Conservation (phyloP, 495 filamentous ascomycete genomes). For the Penicillium pancosmium region DNA sequence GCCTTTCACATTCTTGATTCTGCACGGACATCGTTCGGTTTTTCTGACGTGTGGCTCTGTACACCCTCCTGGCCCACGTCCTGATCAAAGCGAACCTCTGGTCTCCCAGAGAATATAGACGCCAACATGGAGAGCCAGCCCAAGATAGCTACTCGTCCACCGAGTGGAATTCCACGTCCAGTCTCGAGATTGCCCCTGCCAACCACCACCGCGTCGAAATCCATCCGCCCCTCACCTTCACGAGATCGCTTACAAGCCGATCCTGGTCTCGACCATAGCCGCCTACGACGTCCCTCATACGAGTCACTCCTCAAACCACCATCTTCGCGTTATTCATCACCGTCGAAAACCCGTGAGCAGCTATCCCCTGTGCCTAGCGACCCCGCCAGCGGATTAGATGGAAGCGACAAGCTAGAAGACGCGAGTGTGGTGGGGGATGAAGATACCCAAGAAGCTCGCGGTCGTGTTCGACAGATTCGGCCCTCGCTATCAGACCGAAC, state of each 20-base stretch:
- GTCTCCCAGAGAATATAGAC: background rate
- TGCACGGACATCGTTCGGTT: slow-evolving; percentile 5
- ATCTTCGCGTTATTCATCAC: slow-evolving; percentile 30
- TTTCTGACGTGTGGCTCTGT: slow-evolving; percentile 12
- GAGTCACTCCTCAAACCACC: slow-evolving; percentile 45
- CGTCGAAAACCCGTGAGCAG: slow-evolving; percentile 24
- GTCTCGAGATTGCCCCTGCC: slow-evolving; percentile 48
- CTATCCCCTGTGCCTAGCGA: slow-evolving; percentile 21
- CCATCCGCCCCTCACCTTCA: slow-evolving; percentile 48
- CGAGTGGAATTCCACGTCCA: slow-evolving; percentile 46
- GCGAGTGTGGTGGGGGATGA: slow-evolving; percentile 23
- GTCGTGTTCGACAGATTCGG: slow-evolving; percentile 30
- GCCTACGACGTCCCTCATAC: slow-evolving; percentile 45
- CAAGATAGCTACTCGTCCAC: slow-evolving; percentile 28
- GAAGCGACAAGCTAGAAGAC: slow-evolving; percentile 22
- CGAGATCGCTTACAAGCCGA: slow-evolving; percentile 47
- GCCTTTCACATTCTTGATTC: slow-evolving; percentile 16
- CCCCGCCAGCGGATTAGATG: slow-evolving; percentile 18
- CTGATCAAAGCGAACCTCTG: slow-evolving; percentile 1
- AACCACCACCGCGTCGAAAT: slow-evolving; percentile 36
- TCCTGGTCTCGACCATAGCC: slow-evolving; percentile 38
- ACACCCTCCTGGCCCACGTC: background rate
- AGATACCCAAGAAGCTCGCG: slow-evolving; percentile 33
- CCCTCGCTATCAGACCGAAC: slow-evolving; percentile 71
- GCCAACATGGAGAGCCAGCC: slow-evolving; percentile 40